Conservation (phyloP, 345 rosid genomes). For the Alliaria petiolata region DNA sequence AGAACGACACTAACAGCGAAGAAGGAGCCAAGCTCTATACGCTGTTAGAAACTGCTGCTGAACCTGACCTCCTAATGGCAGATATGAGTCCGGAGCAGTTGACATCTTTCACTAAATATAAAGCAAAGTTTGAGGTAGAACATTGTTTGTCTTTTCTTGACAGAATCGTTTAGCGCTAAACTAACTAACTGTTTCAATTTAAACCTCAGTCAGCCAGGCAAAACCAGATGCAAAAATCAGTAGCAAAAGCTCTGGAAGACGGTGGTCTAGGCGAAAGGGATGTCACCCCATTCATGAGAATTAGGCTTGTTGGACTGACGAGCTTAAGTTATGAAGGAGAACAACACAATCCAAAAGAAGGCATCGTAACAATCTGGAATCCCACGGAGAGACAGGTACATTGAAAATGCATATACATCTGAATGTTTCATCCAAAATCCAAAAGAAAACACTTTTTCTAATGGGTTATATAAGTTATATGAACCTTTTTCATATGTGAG, state of each 20-base stretch:
- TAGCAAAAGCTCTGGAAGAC: constrained; percentile 63
- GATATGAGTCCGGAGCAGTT: constrained; percentile 89
- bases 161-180: not conserved
- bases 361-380: constrained; percentile 86
- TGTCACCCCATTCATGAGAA: constrained; percentile 84
- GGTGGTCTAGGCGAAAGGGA: constrained; percentile 73
- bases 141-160: constrained; percentile 10
- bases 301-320: constrained; percentile 73
- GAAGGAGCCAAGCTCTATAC: constrained; percentile 76
- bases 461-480: not conserved
- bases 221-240: constrained; percentile 54
- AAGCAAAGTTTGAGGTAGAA: constrained; percentile 70
- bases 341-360: constrained; percentile 47
- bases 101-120: constrained; percentile 60
- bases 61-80: constrained; percentile 93
- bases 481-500: not conserved
- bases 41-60: constrained; percentile 77
- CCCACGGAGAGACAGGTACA: constrained; percentile 86
- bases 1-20: constrained; percentile 66
- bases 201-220: constrained; percentile 61
- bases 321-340: constrained; percentile 36
- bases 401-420: not conserved
- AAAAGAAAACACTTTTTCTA: not conserved
- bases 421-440: not conserved
- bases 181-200: not conserved